These are phyloP conservation scores for Russula olivacea DNA, from an alignment of 768 basidiomycete genomes.

Conservation along the genomic window DNA sequence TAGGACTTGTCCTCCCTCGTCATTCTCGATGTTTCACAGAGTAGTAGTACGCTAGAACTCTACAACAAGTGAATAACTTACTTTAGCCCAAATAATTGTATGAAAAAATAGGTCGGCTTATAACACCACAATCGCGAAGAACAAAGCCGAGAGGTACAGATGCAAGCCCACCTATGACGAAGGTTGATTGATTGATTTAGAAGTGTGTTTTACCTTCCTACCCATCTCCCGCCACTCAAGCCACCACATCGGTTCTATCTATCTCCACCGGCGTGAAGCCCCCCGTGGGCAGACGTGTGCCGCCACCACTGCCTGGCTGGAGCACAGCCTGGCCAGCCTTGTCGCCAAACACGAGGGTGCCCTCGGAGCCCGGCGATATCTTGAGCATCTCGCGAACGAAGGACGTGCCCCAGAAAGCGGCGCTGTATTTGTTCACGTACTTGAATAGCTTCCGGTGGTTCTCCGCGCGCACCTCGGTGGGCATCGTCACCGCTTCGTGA, in stretches of 20 bases:
- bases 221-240: not conserved
- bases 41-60: not conserved
- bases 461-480: slow-evolving; percentile 70
- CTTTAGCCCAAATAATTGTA: slow-evolving; percentile 8
- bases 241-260: not conserved
- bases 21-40: not conserved
- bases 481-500: slow-evolving; percentile 90
- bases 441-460: slow-evolving; percentile 96
- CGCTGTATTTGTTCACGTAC: slow-evolving; percentile 92
- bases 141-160: not conserved
- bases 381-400: slow-evolving; percentile 82
- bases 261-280: not conserved
- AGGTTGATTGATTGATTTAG: not conserved
- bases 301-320: slow-evolving; percentile 26
- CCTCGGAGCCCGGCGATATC: slow-evolving; percentile 33
- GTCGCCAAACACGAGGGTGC: slow-evolving; percentile 20
- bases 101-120: not conserved
- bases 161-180: not conserved
- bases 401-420: slow-evolving; percentile 87
- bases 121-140: not conserved
- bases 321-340: slow-evolving; percentile 32
- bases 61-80: slow-evolving; percentile 21
- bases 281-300: slow-evolving; percentile 23
- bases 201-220: not conserved
- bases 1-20: not conserved